Percentiles rank a stretch among this genome's conserved stretches.
phyloP scores from a whole-genome alignment of 176 grass and related monocot genomes.

The Musa schizocarpa region DNA sequence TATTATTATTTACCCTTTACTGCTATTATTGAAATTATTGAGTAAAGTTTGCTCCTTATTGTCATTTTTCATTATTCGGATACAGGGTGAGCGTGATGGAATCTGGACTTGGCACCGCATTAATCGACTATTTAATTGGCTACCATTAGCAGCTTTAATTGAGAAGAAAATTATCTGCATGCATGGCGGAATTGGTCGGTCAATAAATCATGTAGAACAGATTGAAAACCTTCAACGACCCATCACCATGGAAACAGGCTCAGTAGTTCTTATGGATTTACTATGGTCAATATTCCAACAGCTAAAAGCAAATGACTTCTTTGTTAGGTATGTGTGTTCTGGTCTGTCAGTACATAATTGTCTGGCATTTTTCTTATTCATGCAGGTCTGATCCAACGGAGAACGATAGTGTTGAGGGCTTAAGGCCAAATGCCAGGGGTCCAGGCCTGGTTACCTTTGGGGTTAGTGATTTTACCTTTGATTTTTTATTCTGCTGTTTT shows the following conservation, averaged over 20 bases:
- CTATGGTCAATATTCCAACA: constrained; percentile 55
- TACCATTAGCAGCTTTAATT: constrained; percentile 93
- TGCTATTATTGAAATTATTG: not conserved
- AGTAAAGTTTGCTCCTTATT: not conserved
- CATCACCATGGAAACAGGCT: constrained; percentile 97
- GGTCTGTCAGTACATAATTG: not conserved
- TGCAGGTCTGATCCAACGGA: constrained; percentile 98
- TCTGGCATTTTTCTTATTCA: constrained; percentile 20
- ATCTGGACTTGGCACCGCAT: constrained; percentile 95
- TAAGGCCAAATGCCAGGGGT: constrained; percentile 92
- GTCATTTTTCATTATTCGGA: not conserved
- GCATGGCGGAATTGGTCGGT: constrained; percentile 97
- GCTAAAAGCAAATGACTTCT: not conserved
- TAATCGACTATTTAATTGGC: constrained; percentile 96
- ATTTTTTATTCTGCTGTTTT: not conserved
- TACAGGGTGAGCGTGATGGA: constrained; percentile 90
- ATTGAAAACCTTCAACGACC: constrained; percentile 93
- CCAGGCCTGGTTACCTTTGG: constrained; percentile 97
- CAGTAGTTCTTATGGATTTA: constrained; percentile 98
- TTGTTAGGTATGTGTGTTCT: not conserved
- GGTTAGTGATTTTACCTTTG: constrained; percentile 33
- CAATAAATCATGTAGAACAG: constrained; percentile 97
- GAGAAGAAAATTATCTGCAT: constrained; percentile 99
- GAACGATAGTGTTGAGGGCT: constrained; percentile 94
- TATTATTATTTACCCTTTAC: constrained; percentile 16